These are phyloP conservation scores for Podospora bellae-mahoneyi DNA, from an alignment of 495 filamentous ascomycete genomes.

Conservation along the genomic window DNA sequence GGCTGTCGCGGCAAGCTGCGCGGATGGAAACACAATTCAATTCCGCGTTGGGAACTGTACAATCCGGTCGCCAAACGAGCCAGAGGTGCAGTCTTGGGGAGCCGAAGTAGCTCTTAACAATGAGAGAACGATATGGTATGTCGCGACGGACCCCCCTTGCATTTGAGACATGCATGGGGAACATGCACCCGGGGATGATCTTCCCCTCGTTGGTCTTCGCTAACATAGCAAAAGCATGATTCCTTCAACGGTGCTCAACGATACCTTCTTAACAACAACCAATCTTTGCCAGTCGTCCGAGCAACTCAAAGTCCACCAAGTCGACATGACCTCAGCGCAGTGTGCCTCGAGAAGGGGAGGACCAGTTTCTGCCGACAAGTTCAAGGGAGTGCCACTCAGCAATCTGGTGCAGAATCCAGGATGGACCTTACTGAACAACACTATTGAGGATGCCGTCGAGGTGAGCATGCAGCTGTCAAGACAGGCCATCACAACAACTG, in stretches of 20 bases:
- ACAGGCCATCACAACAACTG: constrained; percentile 7
- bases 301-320: constrained; percentile 10
- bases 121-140: constrained; percentile 9
- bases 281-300: constrained; percentile 11
- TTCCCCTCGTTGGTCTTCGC: not conserved
- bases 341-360: constrained; percentile 21
- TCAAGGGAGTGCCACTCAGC: not conserved
- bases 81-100: constrained; percentile 19
- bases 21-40: constrained; percentile 6
- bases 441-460: constrained; percentile 7
- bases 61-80: constrained; percentile 5
- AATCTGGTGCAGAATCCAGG: constrained; percentile 11
- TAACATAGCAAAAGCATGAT: not conserved
- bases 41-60: constrained; percentile 15
- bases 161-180: not conserved
- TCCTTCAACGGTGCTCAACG: constrained; percentile 18
- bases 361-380: not conserved
- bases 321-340: constrained; percentile 6
- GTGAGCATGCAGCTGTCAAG: constrained; percentile 12
- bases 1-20: not conserved
- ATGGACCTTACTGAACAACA: constrained; percentile 14
- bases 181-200: not conserved
- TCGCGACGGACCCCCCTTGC: not conserved
- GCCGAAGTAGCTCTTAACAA: constrained; percentile 10
- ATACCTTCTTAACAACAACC: constrained; percentile 12